Base-by-base conservation (phyloP, 164 flowering plant genomes). In the Chloranthus sessilifolius region DNA sequence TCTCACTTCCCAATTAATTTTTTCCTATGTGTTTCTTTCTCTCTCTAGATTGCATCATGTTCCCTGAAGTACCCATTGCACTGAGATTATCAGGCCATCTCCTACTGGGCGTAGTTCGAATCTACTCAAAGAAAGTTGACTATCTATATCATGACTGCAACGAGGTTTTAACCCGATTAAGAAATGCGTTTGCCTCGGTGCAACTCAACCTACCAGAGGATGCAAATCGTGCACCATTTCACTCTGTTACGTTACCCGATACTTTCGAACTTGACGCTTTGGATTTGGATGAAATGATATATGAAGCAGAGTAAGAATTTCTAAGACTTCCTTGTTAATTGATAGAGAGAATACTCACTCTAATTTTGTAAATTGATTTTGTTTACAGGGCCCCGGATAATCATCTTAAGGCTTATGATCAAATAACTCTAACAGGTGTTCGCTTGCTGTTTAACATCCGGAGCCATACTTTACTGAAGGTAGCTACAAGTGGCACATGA, bases 71-170 rank as follows among this genome's bases (percentile, higher is more conserved):
- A 3, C 97, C 96, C 0, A 77, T 94, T 54, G 96, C 97, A 0
- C 63, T 89, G 57, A 69, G 99, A 57, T 67, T 83, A 82, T 80
- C 90, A 0, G 90, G 82, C 15, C 83, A 81, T 67, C 94, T 94
- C 60, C 71, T 94, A 21, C 45, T 89, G 55, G 97, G 99, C 12
- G 88, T 94, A 53, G 97, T 85, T 47, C 72, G 99, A 37, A 89
- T 94, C 56, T 87, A 87, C 51, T 78, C 97, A 2, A 89, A 75
- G 80, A 78, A 94, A 67, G 90, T 85, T 28, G 96, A 85, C 3
- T 83, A 77, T 59, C 65, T 89, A 8, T 62, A 40, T 50, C 72
- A 80, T 6, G 99, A 94, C 50, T 81, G 91, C 55, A 72, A 70
- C 42, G 66, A 58, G 37, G 41, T 70, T 4, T n/a, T 61, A 54